Evolutionary conservation across 179 eudicot genomes (phyloP).

Genomic region (Patellifolia procumbens): DNA sequence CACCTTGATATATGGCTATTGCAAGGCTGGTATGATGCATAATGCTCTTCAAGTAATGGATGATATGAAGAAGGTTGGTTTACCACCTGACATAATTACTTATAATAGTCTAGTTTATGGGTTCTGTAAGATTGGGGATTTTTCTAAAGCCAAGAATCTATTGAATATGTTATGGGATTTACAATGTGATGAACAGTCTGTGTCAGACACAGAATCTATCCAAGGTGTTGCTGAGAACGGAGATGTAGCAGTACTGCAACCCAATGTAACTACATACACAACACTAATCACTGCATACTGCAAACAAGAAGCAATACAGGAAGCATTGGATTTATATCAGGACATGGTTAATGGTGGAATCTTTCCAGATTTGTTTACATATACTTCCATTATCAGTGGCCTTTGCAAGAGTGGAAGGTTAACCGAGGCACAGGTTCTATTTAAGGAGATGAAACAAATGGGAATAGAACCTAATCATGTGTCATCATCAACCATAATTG

Average conservation of each 20-base stretch:
- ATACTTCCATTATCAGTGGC: slow-evolving; percentile 59
- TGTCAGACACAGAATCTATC: slow-evolving; percentile 10
- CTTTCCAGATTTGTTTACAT: slow-evolving; percentile 70
- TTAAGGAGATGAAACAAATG: slow-evolving; percentile 58
- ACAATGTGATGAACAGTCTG: slow-evolving; percentile 18
- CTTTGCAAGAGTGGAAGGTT: slow-evolving; percentile 64
- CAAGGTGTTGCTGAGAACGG: slow-evolving; percentile 19
- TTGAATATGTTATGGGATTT: slow-evolving; percentile 43
- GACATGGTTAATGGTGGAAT: slow-evolving; percentile 59
- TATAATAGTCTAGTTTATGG: slow-evolving; percentile 68
- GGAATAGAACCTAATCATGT: slow-evolving; percentile 71
- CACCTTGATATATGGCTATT: slow-evolving; percentile 72
- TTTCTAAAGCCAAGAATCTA: slow-evolving; percentile 51
- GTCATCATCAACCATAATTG: slow-evolving; percentile 55
- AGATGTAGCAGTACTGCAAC: slow-evolving; percentile 27
- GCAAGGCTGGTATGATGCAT: slow-evolving; percentile 50
- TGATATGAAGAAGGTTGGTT: slow-evolving; percentile 48
- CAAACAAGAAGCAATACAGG: slow-evolving; percentile 46
- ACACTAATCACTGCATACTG: slow-evolving; percentile 58
- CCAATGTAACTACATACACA: slow-evolving; percentile 67
- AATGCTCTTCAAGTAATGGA: slow-evolving; percentile 53
- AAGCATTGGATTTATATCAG: slow-evolving; percentile 58
- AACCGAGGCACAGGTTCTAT: slow-evolving; percentile 52
- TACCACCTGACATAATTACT: slow-evolving; percentile 65
- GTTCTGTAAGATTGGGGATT: slow-evolving; percentile 57